Evolutionary conservation across 352 stramenopile species (phyloP).

Genomic region (Pythium pyrilobum): DNA sequence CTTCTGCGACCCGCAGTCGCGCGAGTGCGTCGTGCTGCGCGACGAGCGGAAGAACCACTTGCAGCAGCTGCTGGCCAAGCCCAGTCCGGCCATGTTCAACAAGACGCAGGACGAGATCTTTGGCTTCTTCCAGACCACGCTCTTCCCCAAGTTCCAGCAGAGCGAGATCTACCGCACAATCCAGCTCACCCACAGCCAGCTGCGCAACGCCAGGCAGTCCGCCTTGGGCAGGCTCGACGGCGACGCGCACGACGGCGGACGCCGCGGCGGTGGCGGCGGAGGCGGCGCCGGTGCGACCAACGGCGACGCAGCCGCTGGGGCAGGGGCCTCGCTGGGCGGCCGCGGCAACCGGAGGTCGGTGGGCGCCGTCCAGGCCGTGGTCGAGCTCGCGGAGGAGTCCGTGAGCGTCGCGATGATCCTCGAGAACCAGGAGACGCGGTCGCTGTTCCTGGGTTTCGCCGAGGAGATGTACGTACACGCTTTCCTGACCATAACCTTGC

Average conservation of each 20-base stretch:
- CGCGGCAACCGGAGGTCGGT: constrained; percentile 2
- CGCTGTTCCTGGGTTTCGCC: constrained; percentile 65
- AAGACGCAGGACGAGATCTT: constrained; percentile 67
- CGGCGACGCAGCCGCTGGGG: not conserved
- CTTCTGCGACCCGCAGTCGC: constrained; percentile 56
- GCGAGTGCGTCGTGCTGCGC: constrained; percentile 46
- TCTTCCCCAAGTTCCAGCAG: constrained; percentile 74
- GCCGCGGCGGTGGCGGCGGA: not conserved
- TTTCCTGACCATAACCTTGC: no score
- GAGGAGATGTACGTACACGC: constrained; percentile 79
- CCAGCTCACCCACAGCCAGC: constrained; percentile 29
- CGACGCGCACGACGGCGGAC: not conserved
- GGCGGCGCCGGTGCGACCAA: not conserved
- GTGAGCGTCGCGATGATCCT: constrained; percentile 57
- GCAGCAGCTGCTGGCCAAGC: constrained; percentile 25
- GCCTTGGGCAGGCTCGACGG: constrained; percentile 1
- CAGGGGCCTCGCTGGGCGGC: not conserved
- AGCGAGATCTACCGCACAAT: constrained; percentile 60
- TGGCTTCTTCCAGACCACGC: constrained; percentile 50
- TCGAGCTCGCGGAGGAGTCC: constrained; percentile 27
- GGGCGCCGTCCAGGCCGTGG: not conserved
- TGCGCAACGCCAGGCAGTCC: constrained; percentile 1
- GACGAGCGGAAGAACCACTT: constrained; percentile 28
- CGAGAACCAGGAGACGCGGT: constrained; percentile 52
- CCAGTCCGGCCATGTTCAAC: constrained; percentile 64